A percentile compares a stretch with the other conserved stretches of the same genome.
Evolutionary conservation across 306 rosid species (phyloP).

Genomic region (Vigna nakashimae): DNA sequence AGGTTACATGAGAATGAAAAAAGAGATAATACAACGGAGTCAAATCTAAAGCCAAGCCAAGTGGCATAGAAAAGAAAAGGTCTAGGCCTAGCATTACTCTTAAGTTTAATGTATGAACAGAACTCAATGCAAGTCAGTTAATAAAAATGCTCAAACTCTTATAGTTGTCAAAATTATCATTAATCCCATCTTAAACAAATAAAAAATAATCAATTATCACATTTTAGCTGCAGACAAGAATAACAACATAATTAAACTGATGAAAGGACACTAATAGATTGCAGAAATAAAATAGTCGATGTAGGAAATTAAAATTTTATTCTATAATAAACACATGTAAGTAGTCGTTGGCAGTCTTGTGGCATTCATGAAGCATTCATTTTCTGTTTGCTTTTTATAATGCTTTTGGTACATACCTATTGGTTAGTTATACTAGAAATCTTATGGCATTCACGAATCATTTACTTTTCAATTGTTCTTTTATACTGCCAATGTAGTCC

Average conservation of each 20-base stretch:
- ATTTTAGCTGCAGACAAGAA: slow-evolving; percentile 7
- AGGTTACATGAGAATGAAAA: slow-evolving; percentile 19
- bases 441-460: no score
- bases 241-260: slow-evolving; percentile 13
- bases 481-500: background rate
- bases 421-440: slow-evolving; percentile 1
- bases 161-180: slow-evolving; percentile 17
- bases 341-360: background rate
- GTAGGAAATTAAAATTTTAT: background rate
- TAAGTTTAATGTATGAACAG: slow-evolving; percentile 12
- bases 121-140: slow-evolving; percentile 21
- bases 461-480: no score
- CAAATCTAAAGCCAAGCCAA: slow-evolving; percentile 23
- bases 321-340: background rate
- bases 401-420: background rate
- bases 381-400: background rate
- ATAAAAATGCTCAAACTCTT: slow-evolving; percentile 20
- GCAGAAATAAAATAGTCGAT: background rate
- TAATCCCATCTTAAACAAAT: slow-evolving; percentile 6
- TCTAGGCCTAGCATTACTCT: slow-evolving; percentile 8
- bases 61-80: slow-evolving; percentile 22
- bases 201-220: background rate
- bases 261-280: slow-evolving; percentile 13
- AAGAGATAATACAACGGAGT: slow-evolving; percentile 8
- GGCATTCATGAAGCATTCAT: slow-evolving; percentile 4